Evolutionary conservation across 257 asterid genomes (phyloP).

Genomic region (Nicotiana paniculata): DNA sequence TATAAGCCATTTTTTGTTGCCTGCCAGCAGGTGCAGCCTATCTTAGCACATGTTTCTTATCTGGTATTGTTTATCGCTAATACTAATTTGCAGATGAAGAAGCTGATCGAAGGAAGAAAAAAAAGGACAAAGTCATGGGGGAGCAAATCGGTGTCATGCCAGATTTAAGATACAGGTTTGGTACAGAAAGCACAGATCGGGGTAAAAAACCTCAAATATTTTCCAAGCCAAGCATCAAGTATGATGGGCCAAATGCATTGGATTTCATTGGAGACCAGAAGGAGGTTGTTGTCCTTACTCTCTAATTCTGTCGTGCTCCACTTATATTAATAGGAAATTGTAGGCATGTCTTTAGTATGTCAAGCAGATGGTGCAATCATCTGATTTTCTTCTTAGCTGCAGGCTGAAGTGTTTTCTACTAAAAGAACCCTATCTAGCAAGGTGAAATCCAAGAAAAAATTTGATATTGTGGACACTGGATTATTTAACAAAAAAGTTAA

Average conservation of each 20-base stretch:
- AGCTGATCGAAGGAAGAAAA: slow-evolving; percentile 76
- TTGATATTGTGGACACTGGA: slow-evolving; percentile 51
- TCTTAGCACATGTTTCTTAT: neutral
- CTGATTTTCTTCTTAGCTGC: slow-evolving; percentile 26
- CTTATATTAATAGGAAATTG: neutral
- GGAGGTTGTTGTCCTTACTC: slow-evolving; percentile 42
- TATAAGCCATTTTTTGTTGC: neutral
- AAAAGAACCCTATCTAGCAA: slow-evolving; percentile 53
- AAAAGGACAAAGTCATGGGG: slow-evolving; percentile 46
- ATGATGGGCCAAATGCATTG: slow-evolving; percentile 36
- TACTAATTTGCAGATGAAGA: slow-evolving; percentile 58
- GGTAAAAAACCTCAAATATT: slow-evolving; percentile 39
- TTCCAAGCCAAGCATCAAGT: slow-evolving; percentile 43
- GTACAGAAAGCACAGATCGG: slow-evolving; percentile 48
- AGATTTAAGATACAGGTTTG: slow-evolving; percentile 38
- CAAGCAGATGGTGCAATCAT: neutral
- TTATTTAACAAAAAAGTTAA: slow-evolving; percentile 64
- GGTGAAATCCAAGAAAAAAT: slow-evolving; percentile 68
- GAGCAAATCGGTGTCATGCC: slow-evolving; percentile 43
- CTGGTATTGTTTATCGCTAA: neutral
- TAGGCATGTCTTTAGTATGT: neutral
- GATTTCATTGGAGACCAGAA: slow-evolving; percentile 38
- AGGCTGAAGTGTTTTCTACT: slow-evolving; percentile 54
- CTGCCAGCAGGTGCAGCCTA: neutral
- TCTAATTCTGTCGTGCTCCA: neutral